phyloP scores from a whole-genome alignment of 768 basidiomycete genomes.

The Psilocybe tampanensis region DNA sequence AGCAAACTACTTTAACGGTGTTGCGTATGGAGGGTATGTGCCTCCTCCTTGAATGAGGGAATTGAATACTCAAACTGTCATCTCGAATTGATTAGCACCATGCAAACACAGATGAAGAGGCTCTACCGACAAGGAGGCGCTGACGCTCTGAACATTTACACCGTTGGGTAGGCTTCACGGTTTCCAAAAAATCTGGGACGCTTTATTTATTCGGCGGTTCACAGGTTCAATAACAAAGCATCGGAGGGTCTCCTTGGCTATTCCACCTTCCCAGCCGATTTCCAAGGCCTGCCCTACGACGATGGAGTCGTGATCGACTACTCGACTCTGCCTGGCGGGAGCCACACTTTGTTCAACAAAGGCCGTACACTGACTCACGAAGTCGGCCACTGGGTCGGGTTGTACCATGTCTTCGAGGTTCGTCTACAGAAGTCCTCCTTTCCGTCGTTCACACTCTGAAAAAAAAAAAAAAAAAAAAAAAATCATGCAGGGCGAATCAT shows the following conservation, averaged over 20 bases:
- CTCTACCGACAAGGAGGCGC: conserved; percentile 13
- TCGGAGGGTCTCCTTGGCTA: conserved; percentile 34
- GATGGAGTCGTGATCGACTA: conserved; percentile 42
- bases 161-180: conserved; percentile 17
- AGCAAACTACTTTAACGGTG: conserved; percentile 37
- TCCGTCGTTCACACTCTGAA: too few species aligned
- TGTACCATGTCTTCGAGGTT: conserved; percentile 41
- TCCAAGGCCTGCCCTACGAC: conserved; percentile 23
- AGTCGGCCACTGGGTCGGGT: conserved; percentile 40
- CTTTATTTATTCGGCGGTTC: not conserved
- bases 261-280: conserved; percentile 37
- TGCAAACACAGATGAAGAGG: conserved; percentile 20
- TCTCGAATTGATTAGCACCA: not conserved
- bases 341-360: conserved; percentile 32
- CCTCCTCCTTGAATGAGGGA: not conserved
- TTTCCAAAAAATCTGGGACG: not conserved
- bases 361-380: conserved; percentile 39
- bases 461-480: too few species aligned
- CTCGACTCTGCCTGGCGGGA: conserved; percentile 33
- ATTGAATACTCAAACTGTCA: not conserved
- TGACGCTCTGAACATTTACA: conserved; percentile 21
- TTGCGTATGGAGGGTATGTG: conserved; percentile 12
- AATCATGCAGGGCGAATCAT: conserved; percentile 28
- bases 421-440: too few species aligned
- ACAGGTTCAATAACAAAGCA: conserved; percentile 20